Percentiles rank a stretch among this genome's conserved stretches.
These are phyloP conservation scores for Priceomyces melissophilus DNA, from an alignment of 805 yeast species.

Conservation along the genomic window DNA sequence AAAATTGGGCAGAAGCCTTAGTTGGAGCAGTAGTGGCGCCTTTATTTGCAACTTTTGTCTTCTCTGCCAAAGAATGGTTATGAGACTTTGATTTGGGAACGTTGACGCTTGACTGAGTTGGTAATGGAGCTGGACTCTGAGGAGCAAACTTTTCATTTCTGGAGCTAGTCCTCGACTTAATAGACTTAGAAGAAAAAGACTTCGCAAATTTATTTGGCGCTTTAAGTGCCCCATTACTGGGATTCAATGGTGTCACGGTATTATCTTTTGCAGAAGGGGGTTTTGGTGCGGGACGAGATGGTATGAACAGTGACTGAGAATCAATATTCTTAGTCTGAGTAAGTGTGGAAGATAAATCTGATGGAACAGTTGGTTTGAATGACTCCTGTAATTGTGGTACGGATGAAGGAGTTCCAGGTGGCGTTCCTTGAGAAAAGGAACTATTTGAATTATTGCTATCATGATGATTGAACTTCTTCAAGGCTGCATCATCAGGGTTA, in stretches of 20 bases:
- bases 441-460: slow-evolving; percentile 19
- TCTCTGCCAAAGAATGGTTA: slow-evolving; percentile 31
- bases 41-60: slow-evolving; percentile 16
- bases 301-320: slow-evolving; percentile 49
- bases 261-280: slow-evolving; percentile 36
- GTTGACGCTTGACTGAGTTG: slow-evolving; percentile 10
- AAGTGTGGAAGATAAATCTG: slow-evolving; percentile 1
- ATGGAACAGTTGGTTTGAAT: slow-evolving; percentile 4
- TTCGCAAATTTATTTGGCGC: slow-evolving; percentile 24
- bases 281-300: slow-evolving; percentile 66
- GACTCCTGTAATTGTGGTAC: slow-evolving; percentile 5
- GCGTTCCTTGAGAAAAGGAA: slow-evolving; percentile 24
- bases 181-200: slow-evolving; percentile 37
- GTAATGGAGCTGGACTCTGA: slow-evolving; percentile 15
- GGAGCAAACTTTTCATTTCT: slow-evolving; percentile 18
- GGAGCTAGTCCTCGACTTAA: slow-evolving; percentile 24
- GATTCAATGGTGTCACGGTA: slow-evolving; percentile 11
- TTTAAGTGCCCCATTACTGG: slow-evolving; percentile 10
- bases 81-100: slow-evolving; percentile 44
- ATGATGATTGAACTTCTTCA: slow-evolving; percentile 39
- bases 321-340: slow-evolving; percentile 21
- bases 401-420: slow-evolving; percentile 18
- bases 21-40: slow-evolving; percentile 40
- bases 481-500: slow-evolving; percentile 39
- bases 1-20: slow-evolving; percentile 26